Percentiles rank a stretch among this genome's conserved stretches.
Evolutionary conservation across 73 alveolate species (phyloP).

Genomic region (Halteria grandinella): DNA sequence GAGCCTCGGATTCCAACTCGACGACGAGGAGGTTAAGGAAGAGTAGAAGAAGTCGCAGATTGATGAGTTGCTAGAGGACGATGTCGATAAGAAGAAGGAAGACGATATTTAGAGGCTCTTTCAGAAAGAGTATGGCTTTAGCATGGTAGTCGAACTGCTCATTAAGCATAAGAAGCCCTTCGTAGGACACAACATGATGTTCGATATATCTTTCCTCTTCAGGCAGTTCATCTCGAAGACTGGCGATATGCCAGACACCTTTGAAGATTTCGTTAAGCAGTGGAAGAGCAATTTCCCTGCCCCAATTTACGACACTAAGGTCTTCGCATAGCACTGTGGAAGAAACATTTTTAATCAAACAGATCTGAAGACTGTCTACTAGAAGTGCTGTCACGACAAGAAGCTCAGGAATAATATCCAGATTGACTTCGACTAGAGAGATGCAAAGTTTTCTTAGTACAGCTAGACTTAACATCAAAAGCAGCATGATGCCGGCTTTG

Average conservation of each 20-base stretch:
- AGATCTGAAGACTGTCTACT: constrained; percentile 25
- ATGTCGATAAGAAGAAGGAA: constrained; percentile 8
- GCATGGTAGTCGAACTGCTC: constrained; percentile 71
- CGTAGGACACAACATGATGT: constrained; percentile 91
- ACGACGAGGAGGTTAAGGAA: not conserved
- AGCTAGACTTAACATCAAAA: not conserved
- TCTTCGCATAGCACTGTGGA: constrained; percentile 51
- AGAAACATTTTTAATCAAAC: constrained; percentile 38
- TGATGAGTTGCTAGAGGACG: no score
- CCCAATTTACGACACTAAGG: constrained; percentile 81
- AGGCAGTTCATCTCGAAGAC: constrained; percentile 82
- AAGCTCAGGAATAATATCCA: constrained; percentile 21
- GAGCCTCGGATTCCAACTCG: constrained; percentile 41
- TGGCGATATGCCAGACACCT: constrained; percentile 87
- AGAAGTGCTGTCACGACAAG: constrained; percentile 22
- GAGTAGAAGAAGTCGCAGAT: no score
- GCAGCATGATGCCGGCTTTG: constrained; percentile 81
- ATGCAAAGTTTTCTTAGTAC: no score
- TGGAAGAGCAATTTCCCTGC: constrained; percentile 73
- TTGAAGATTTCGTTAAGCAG: constrained; percentile 65
- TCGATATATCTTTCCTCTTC: constrained; percentile 85
- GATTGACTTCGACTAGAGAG: not conserved
- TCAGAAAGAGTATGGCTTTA: constrained; percentile 80
- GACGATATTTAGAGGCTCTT: constrained; percentile 40
- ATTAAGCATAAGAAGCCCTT: constrained; percentile 82